These are phyloP conservation scores for Neonectria sp. DNA, from an alignment of 2,329 filamentous ascomycete genomes.

Conservation along the genomic window DNA sequence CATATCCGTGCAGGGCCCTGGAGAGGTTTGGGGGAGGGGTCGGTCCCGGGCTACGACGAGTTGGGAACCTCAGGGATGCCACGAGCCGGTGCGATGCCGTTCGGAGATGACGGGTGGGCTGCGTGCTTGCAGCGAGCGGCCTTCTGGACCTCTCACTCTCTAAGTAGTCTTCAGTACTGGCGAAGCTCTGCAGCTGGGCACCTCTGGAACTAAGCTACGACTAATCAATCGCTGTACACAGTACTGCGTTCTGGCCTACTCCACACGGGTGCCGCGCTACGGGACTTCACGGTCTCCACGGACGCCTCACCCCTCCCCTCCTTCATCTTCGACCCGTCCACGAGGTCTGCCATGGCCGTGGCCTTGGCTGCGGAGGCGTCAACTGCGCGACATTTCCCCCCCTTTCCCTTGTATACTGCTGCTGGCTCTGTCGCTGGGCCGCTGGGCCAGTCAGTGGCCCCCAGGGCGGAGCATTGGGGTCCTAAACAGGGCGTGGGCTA, in stretches of 20 bases:
- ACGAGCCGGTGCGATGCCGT: conserved; percentile 36
- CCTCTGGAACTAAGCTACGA: conserved; percentile 7
- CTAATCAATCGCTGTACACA: conserved; percentile 21
- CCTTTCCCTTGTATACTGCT: conserved; percentile 11
- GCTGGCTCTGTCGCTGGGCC: background rate
- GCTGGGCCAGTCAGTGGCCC: conserved; percentile 28
- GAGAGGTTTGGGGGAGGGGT: conserved; percentile 1
- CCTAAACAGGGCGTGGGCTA: conserved; percentile 1
- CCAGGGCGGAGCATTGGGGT: background rate
- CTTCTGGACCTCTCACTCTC: background rate
- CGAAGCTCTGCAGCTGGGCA: background rate
- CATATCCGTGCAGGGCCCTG: conserved; percentile 33
- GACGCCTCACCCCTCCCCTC: background rate
- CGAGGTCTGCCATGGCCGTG: conserved; percentile 32
- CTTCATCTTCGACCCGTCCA: conserved; percentile 25
- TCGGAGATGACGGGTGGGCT: conserved; percentile 46
- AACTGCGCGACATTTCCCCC: conserved; percentile 40
- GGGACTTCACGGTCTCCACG: conserved; percentile 37
- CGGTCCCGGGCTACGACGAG: conserved; percentile 26
- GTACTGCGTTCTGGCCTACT: background rate
- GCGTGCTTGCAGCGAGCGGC: background rate
- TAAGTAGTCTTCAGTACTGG: background rate
- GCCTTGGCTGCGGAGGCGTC: conserved; percentile 27
- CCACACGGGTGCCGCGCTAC: conserved; percentile 35
- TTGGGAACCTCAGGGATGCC: conserved; percentile 35